These are phyloP conservation scores for Pseudogymnoascus sp. DNA, from an alignment of 2,329 filamentous ascomycete genomes.

Conservation along the genomic window DNA sequence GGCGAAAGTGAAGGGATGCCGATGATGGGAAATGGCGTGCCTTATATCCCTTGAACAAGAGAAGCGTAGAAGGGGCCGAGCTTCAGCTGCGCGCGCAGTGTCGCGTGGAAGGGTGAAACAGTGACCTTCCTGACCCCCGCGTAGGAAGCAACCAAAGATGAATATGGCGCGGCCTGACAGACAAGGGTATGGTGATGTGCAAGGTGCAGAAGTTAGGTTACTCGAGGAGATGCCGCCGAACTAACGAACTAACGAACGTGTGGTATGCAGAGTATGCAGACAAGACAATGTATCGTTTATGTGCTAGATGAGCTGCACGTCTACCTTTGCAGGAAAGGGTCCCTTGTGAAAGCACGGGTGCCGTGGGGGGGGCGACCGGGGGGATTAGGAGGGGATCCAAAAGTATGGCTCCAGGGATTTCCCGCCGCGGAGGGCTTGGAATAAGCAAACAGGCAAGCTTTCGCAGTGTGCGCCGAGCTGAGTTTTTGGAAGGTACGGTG, in stretches of 20 bases:
- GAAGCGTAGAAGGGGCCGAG: background rate
- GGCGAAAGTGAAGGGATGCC: background rate
- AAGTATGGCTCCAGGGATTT: constrained; percentile 5
- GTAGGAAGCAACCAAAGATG: background rate
- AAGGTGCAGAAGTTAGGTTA: background rate
- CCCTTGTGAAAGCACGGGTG: constrained; percentile 3
- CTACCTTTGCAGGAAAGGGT: background rate
- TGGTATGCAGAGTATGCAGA: background rate
- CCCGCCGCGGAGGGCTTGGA: background rate
- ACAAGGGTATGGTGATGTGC: constrained; percentile 2
- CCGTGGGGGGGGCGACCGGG: background rate
- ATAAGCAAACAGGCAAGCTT: constrained; percentile 6
- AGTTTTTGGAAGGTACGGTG: background rate
- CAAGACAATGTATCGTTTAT: background rate
- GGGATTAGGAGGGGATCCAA: background rate
- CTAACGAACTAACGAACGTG: background rate
- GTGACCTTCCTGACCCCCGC: constrained; percentile 4
- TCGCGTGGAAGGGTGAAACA: constrained; percentile 6
- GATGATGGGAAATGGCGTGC: constrained; percentile 7
- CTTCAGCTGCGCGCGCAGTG: background rate
- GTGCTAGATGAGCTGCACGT: background rate
- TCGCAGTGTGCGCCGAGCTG: background rate
- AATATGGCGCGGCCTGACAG: constrained; percentile 2
- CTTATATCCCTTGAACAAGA: constrained; percentile 3
- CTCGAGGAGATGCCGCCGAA: background rate